Conservation (phyloP, 495 filamentous ascomycete genomes). For the Xylaria intraflava region DNA sequence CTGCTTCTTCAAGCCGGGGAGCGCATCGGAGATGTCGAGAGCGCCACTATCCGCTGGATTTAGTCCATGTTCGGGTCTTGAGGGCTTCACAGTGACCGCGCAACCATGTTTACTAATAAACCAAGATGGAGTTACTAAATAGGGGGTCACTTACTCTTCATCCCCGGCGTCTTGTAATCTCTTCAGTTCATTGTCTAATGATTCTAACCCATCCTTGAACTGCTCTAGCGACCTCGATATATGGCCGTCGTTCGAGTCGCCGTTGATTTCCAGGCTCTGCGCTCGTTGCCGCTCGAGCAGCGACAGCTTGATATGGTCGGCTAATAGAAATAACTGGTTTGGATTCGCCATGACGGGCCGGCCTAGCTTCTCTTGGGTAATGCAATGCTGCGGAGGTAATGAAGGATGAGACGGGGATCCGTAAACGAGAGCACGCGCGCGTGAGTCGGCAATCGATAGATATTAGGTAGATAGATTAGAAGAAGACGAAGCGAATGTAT, state of each 20-base stretch:
- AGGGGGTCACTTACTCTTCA: constrained; percentile 34
- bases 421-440: neutral
- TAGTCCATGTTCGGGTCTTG: constrained; percentile 2
- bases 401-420: neutral
- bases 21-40: constrained; percentile 38
- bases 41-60: constrained; percentile 34
- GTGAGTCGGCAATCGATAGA: constrained; percentile 3
- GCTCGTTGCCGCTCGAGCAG: constrained; percentile 85
- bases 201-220: constrained; percentile 73
- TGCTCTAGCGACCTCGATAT: constrained; percentile 85
- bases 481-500: constrained; percentile 3
- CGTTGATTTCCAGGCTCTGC: constrained; percentile 68
- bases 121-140: neutral
- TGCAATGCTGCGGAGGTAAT: neutral
- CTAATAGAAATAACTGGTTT: constrained; percentile 64
- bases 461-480: neutral
- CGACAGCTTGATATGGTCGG: constrained; percentile 73
- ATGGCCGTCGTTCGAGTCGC: constrained; percentile 80
- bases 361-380: neutral
- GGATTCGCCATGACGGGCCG: constrained; percentile 43
- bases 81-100: neutral
- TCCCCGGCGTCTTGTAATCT: constrained; percentile 58
- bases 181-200: constrained; percentile 60
- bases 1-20: constrained; percentile 50
- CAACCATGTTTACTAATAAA: neutral